Conservation (phyloP, 2,329 filamentous ascomycete species). For the Sodiomyces alkalinus region DNA sequence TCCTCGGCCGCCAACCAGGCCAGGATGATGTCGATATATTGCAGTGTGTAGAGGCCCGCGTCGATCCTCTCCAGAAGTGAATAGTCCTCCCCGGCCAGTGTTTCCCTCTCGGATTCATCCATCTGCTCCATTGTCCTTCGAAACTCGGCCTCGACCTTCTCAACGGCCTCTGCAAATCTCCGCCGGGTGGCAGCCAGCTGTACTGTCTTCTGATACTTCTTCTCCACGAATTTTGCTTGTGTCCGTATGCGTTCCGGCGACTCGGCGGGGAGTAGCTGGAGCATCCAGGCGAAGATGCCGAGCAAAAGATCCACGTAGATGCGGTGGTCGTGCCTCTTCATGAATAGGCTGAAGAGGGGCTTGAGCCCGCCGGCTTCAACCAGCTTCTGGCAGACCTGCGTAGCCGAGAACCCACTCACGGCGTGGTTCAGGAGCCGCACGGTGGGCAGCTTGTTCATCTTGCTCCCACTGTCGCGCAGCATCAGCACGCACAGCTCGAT, state of each 20-base stretch:
- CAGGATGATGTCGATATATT: slow-evolving; percentile 70
- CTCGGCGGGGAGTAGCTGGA: slow-evolving; percentile 64
- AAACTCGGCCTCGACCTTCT: slow-evolving; percentile 39
- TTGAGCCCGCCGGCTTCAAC: slow-evolving; percentile 78
- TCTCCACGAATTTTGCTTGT: slow-evolving; percentile 91
- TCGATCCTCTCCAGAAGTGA: slow-evolving; percentile 64
- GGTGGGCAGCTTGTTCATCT: slow-evolving; percentile 63
- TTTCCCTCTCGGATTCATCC: slow-evolving; percentile 10
- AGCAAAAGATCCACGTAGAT: slow-evolving; percentile 69
- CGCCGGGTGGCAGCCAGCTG: slow-evolving; percentile 57
- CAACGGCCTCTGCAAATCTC: slow-evolving; percentile 52
- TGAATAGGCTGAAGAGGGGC: slow-evolving; percentile 72
- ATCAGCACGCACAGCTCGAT: slow-evolving; percentile 86
- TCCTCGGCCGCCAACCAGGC: slow-evolving; percentile 92
- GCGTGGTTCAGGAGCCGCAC: slow-evolving; percentile 78
- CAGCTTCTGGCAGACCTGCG: slow-evolving; percentile 55
- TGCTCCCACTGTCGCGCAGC: slow-evolving; percentile 77
- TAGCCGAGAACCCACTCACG: slow-evolving; percentile 31
- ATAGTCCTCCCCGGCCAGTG: slow-evolving; percentile 53
- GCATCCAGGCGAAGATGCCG: slow-evolving; percentile 68
- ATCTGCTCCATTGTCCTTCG: slow-evolving; percentile 31
- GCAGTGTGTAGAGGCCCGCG: slow-evolving; percentile 69
- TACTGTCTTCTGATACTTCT: slow-evolving; percentile 72
- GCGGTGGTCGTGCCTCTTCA: slow-evolving; percentile 60
- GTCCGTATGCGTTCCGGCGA: slow-evolving; percentile 67